These are phyloP conservation scores for Globisporangium iwayamae DNA, from an alignment of 352 stramenopile species.

Conservation along the genomic window DNA sequence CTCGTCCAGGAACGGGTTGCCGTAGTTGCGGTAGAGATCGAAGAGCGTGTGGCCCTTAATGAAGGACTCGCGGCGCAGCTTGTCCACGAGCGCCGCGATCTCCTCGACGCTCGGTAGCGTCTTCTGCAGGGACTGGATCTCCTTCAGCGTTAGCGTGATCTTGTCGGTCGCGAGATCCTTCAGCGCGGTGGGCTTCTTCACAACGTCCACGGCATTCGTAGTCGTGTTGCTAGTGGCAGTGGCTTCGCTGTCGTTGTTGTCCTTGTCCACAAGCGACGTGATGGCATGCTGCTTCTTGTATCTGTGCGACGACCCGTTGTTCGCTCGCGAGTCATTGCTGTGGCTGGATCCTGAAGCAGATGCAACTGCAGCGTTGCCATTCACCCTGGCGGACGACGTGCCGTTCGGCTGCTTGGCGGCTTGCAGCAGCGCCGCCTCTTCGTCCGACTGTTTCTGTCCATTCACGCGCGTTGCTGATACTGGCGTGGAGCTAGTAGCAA, in stretches of 20 bases:
- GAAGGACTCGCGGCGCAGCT: conserved; percentile 71
- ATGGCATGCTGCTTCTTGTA: conserved; percentile 11
- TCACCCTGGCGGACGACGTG: conserved; percentile 7
- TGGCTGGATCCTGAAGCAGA: neutral
- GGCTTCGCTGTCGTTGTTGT: neutral
- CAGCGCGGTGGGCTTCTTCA: conserved; percentile 22
- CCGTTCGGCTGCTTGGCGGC: conserved; percentile 13
- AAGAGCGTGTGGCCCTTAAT: conserved; percentile 74
- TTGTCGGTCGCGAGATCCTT: conserved; percentile 49
- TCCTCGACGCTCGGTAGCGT: conserved; percentile 64
- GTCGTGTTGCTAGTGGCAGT: neutral
- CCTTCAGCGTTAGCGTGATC: conserved; percentile 69
- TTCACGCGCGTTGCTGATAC: conserved; percentile 2
- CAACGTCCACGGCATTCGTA: neutral
- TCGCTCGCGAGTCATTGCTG: neutral
- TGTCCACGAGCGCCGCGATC: conserved; percentile 53
- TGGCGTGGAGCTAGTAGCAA: neutral
- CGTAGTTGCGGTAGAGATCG: conserved; percentile 84
- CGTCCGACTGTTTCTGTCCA: conserved; percentile 12
- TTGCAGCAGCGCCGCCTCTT: conserved; percentile 12
- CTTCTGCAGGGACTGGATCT: conserved; percentile 74
- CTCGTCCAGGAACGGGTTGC: conserved; percentile 80
- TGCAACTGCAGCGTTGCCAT: neutral
- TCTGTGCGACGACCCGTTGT: neutral
- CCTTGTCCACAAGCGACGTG: conserved; percentile 1